Percentiles rank a stretch among this genome's conserved stretches.
These are phyloP conservation scores for Castanopsis chinensis DNA, from an alignment of 306 rosid species.

Conservation along the genomic window DNA sequence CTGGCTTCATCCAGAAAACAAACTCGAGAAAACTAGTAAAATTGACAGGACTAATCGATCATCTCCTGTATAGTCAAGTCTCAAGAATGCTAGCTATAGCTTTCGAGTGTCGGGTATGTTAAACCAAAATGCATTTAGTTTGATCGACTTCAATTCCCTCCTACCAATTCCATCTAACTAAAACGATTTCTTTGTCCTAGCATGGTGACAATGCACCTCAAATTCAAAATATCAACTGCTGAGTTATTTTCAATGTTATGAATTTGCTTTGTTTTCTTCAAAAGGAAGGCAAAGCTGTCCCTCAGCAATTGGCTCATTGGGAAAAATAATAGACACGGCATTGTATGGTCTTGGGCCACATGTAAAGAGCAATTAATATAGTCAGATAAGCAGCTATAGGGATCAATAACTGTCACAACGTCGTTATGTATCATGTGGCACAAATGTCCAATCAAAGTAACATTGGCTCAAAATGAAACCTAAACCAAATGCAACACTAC, in stretches of 20 bases:
- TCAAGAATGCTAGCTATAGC: slow-evolving; percentile 20
- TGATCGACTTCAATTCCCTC: slow-evolving; percentile 12
- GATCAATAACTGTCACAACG: too few species aligned
- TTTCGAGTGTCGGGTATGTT: slow-evolving; percentile 31
- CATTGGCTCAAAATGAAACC: too few species aligned
- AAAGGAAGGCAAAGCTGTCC: slow-evolving; percentile 36
- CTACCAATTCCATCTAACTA: slow-evolving; percentile 16
- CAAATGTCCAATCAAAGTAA: too few species aligned
- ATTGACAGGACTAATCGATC: slow-evolving; percentile 9
- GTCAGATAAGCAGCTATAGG: too few species aligned
- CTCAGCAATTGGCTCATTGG: slow-evolving; percentile 20
- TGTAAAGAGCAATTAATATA: neutral
- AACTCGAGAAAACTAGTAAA: slow-evolving; percentile 14
- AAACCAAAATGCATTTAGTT: slow-evolving; percentile 37
- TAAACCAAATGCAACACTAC: too few species aligned
- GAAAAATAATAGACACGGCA: slow-evolving; percentile 26
- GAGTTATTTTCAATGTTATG: slow-evolving; percentile 38
- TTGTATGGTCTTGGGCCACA: slow-evolving; percentile 22
- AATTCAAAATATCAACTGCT: slow-evolving; percentile 54
- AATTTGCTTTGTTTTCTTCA: slow-evolving; percentile 35
- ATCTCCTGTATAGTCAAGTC: neutral
- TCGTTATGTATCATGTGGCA: too few species aligned
- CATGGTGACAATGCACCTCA: slow-evolving; percentile 21
- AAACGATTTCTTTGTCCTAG: slow-evolving; percentile 32
- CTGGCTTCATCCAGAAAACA: neutral